These are phyloP conservation scores for Ustilago curta DNA, from an alignment of 1,284 basidiomycete genomes.

Conservation along the genomic window DNA sequence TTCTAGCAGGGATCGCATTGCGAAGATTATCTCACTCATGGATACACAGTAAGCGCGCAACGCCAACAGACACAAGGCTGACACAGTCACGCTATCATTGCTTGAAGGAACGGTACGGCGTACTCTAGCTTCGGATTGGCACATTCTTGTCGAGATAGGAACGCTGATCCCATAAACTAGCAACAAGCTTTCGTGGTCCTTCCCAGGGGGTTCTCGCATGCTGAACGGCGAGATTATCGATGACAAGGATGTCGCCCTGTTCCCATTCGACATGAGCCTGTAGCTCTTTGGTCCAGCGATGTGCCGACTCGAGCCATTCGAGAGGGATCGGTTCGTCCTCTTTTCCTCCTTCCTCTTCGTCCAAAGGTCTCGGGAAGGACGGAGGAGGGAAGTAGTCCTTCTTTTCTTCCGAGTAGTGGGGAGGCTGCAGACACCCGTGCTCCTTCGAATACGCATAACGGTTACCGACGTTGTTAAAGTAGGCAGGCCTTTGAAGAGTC, in stretches of 20 bases:
- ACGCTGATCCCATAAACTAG: slow-evolving; percentile 50
- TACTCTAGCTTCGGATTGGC: slow-evolving; percentile 20
- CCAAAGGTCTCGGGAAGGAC: slow-evolving; percentile 25
- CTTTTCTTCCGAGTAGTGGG: slow-evolving; percentile 34
- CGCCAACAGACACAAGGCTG: too few relatives aligned
- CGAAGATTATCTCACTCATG: too few relatives aligned
- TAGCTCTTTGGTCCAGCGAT: slow-evolving; percentile 26
- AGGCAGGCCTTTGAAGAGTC: slow-evolving; percentile 30
- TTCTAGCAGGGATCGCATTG: too few relatives aligned
- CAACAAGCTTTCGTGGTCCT: slow-evolving; percentile 45
- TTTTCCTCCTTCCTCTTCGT: background rate
- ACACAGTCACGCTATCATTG: too few relatives aligned
- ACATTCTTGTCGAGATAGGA: slow-evolving; percentile 34
- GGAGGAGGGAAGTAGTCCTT: slow-evolving; percentile 41
- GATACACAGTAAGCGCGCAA: too few relatives aligned
- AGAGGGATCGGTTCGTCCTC: slow-evolving; percentile 38
- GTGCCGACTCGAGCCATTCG: slow-evolving; percentile 40
- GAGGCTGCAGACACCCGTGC: slow-evolving; percentile 27
- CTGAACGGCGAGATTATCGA: slow-evolving; percentile 56
- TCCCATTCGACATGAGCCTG: slow-evolving; percentile 54
- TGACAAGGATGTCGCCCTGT: slow-evolving; percentile 45
- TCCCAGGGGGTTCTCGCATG: slow-evolving; percentile 50
- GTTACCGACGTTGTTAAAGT: slow-evolving; percentile 55
- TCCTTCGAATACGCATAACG: slow-evolving; percentile 40
- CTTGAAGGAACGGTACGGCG: too few relatives aligned